A percentile compares a stretch with the other conserved stretches of the same genome.
Conservation (phyloP, 345 rosid species). For the Adansonia digitata region DNA sequence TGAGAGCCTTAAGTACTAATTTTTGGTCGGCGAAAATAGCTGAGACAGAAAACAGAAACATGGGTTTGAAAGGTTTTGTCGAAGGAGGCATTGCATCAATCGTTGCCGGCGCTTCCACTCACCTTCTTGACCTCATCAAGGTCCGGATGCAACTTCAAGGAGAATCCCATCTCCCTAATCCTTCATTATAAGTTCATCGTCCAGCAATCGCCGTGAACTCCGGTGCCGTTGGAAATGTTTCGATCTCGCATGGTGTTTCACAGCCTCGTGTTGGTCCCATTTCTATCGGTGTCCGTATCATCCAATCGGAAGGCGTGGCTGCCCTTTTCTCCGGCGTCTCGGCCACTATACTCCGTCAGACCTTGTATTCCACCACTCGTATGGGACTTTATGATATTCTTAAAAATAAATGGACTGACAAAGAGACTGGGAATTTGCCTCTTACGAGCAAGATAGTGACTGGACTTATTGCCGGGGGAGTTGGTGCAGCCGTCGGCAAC, state of each 20-base stretch:
- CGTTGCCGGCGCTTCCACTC: constrained; percentile 75
- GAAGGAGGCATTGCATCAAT: constrained; percentile 84
- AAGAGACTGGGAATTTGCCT: constrained; percentile 45
- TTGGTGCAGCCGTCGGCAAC: constrained; percentile 76
- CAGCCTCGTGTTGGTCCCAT: constrained; percentile 49
- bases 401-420: constrained; percentile 68
- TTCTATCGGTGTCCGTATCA: constrained; percentile 56
- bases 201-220: constrained; percentile 51
- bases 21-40: not conserved
- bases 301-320: constrained; percentile 56
- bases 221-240: constrained; percentile 29
- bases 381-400: constrained; percentile 89
- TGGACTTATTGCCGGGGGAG: constrained; percentile 69
- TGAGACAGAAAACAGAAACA: not conserved
- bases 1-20: not conserved
- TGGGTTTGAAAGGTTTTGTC: constrained; percentile 79
- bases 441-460: constrained; percentile 55
- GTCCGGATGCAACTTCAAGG: constrained; percentile 94
- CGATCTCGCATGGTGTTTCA: constrained; percentile 29
- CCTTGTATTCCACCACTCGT: constrained; percentile 85
- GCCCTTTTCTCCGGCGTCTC: constrained; percentile 88
- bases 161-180: constrained; percentile 30
- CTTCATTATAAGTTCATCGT: constrained; percentile 32
- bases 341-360: constrained; percentile 81
- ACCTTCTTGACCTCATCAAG: constrained; percentile 83